A percentile compares a stretch with the other conserved stretches of the same genome.
phyloP scores from a whole-genome alignment of 352 stramenopile genomes.

The Blastocystis sp. region DNA sequence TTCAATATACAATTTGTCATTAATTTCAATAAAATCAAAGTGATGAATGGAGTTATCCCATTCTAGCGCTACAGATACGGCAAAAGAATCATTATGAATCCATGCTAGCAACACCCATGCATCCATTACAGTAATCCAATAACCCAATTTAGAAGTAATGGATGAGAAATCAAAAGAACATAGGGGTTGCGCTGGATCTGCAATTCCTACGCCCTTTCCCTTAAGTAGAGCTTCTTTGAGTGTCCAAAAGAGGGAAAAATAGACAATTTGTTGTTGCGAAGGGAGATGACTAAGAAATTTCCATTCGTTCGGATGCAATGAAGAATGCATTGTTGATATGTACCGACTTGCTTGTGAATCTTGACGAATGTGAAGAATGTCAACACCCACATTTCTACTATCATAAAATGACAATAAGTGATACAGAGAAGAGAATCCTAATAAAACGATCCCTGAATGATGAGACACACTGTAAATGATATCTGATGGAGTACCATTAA shows the following conservation, averaged over 20 bases:
- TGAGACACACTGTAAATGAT: slow-evolving; percentile 28
- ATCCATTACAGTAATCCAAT: neutral
- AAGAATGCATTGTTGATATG: neutral
- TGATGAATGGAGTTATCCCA: neutral
- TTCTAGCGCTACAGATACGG: neutral
- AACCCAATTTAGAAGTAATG: neutral
- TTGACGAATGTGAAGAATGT: neutral
- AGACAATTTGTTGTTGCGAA: neutral
- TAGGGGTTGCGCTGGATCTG: neutral
- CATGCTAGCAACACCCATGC: neutral
- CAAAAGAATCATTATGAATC: neutral
- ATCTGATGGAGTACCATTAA: neutral
- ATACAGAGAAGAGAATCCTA: neutral
- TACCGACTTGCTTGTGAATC: neutral
- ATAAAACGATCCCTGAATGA: neutral
- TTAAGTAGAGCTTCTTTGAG: slow-evolving; percentile 50
- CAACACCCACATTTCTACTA: slow-evolving; percentile 3
- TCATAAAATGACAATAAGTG: neutral
- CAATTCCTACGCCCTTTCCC: slow-evolving; percentile 35
- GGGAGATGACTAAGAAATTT: neutral
- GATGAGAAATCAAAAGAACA: slow-evolving; percentile 13
- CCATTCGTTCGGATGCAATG: neutral
- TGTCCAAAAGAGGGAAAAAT: slow-evolving; percentile 31
- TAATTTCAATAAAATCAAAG: neutral
- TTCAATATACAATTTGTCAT: too few relatives aligned